Evolutionary conservation across 2,329 filamentous ascomycete genomes (phyloP).

Genomic region (Endothia cerciana): DNA sequence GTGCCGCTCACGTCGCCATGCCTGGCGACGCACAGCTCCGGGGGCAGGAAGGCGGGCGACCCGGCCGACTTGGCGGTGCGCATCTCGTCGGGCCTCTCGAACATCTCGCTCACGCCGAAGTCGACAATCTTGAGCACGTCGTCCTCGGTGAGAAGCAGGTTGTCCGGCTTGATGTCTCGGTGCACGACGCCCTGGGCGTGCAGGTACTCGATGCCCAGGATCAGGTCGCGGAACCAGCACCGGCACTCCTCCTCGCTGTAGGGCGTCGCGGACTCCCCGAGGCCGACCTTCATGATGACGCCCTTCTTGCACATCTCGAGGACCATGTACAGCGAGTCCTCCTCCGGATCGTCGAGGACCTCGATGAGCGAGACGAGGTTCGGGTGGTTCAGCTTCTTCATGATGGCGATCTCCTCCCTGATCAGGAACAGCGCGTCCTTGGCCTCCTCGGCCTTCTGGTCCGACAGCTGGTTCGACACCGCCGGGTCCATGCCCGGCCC

Average conservation of each 20-base stretch:
- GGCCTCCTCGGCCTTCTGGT: conserved; percentile 62
- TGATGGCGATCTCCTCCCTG: conserved; percentile 94
- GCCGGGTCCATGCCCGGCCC: conserved; percentile 33
- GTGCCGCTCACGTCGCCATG: conserved; percentile 88
- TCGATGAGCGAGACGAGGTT: conserved; percentile 94
- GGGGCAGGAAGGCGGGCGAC: conserved; percentile 91
- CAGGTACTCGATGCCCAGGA: conserved; percentile 94
- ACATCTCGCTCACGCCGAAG: conserved; percentile 99
- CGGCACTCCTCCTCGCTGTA: conserved; percentile 83
- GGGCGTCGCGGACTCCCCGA: conserved; percentile 81
- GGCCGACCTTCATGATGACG: conserved; percentile 91
- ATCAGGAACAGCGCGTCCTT: conserved; percentile 80
- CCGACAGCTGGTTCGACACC: conserved; percentile 36
- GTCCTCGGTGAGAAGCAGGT: conserved; percentile 85
- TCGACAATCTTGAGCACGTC: conserved; percentile 97
- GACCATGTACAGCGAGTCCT: conserved; percentile 98
- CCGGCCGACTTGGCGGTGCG: conserved; percentile 90
- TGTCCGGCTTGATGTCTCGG: conserved; percentile 97
- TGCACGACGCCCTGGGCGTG: conserved; percentile 95
- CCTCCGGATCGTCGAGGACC: conserved; percentile 91
- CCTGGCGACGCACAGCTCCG: conserved; percentile 84
- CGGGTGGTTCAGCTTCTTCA: conserved; percentile 96
- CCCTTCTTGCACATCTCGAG: conserved; percentile 99
- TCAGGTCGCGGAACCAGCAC: conserved; percentile 92
- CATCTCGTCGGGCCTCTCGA: conserved; percentile 85